These are phyloP conservation scores for Tylopilus felleus DNA, from an alignment of 768 basidiomycete species.

Conservation along the genomic window DNA sequence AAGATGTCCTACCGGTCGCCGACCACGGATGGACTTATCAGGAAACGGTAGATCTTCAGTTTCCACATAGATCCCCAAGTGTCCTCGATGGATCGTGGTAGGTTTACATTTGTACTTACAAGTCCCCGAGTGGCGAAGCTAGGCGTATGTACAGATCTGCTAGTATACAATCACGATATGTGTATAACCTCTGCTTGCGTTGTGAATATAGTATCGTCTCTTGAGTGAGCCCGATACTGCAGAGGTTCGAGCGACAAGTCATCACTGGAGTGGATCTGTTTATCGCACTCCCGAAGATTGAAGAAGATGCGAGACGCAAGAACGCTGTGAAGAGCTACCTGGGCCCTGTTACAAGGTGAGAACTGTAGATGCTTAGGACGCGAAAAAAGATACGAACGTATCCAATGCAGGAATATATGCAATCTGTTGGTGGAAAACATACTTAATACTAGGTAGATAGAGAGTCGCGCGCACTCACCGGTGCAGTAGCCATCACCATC, in stretches of 20 bases:
- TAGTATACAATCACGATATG: background rate
- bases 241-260: conserved; percentile 7
- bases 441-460: background rate
- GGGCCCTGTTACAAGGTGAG: conserved; percentile 21
- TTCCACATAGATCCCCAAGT: background rate
- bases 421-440: background rate
- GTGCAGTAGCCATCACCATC: conserved; percentile 16
- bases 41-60: background rate
- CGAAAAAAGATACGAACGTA: conserved; percentile 16
- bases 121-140: background rate
- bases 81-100: background rate
- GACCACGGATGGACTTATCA: background rate
- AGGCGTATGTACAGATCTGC: background rate
- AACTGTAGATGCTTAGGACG: background rate
- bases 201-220: background rate
- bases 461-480: conserved; percentile 9
- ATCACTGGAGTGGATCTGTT: background rate
- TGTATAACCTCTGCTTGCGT: background rate
- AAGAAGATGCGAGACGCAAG: conserved; percentile 29
- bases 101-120: no score
- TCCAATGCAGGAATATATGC: conserved; percentile 16
- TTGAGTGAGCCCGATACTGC: background rate
- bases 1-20: background rate
- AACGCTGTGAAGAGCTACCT: conserved; percentile 27
- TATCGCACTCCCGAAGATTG: conserved; percentile 22